Evolutionary conservation across 2,329 filamentous ascomycete species (phyloP).

Genomic region (Dothiorella sarmentorum): DNA sequence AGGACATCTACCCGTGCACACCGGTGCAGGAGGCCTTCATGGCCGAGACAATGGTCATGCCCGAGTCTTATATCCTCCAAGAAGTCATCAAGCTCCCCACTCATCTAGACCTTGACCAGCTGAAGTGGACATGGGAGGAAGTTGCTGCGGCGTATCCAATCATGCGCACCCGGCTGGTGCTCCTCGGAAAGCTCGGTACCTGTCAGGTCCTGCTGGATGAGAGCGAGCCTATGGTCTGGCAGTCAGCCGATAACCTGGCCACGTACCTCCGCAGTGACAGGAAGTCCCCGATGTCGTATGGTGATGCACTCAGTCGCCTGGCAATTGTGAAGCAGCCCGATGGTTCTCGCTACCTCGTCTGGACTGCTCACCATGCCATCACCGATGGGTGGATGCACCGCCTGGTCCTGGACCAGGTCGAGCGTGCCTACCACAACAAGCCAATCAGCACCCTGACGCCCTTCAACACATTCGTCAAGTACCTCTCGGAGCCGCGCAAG

Average conservation of each 20-base stretch:
- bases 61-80: conserved; percentile 50
- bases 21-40: conserved; percentile 55
- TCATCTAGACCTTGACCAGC: conserved; percentile 27
- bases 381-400: neutral
- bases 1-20: conserved; percentile 55
- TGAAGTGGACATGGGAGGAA: conserved; percentile 46
- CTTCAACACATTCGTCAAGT: neutral
- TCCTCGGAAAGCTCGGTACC: conserved; percentile 22
- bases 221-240: conserved; percentile 22
- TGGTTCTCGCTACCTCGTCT: neutral
- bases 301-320: conserved; percentile 37
- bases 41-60: conserved; percentile 50
- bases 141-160: conserved; percentile 45
- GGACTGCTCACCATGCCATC: conserved; percentile 19
- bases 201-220: neutral
- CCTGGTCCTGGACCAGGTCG: neutral
- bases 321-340: conserved; percentile 28
- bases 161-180: conserved; percentile 44
- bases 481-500: neutral
- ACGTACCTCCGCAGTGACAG: conserved; percentile 32
- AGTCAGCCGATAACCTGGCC: neutral
- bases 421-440: neutral
- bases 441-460: neutral
- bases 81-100: conserved; percentile 23
- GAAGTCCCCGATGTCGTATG: conserved; percentile 37